phyloP scores from a whole-genome alignment of 1,139 yeast species.

The Pichia cactophila region DNA sequence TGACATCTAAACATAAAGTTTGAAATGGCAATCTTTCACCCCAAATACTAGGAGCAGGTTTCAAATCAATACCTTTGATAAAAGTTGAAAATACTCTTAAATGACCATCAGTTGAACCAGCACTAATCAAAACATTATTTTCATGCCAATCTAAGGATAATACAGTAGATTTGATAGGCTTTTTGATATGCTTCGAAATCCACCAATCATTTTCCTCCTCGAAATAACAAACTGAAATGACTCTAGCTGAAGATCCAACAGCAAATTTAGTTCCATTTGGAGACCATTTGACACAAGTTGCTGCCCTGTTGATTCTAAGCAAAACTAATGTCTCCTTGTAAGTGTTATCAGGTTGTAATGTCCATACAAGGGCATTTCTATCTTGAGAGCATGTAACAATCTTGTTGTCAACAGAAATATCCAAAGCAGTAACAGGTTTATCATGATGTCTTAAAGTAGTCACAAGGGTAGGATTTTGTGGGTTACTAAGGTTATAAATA shows the following conservation, averaged over 20 bases:
- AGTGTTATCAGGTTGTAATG: constrained; percentile 48
- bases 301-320: constrained; percentile 88
- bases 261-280: constrained; percentile 92
- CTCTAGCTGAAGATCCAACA: constrained; percentile 92
- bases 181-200: constrained; percentile 95
- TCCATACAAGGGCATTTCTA: constrained; percentile 97
- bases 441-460: constrained; percentile 78
- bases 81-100: constrained; percentile 91
- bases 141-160: constrained; percentile 91
- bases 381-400: constrained; percentile 97
- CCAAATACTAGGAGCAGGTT: constrained; percentile 81
- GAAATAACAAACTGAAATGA: constrained; percentile 91
- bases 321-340: constrained; percentile 87
- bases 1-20: constrained; percentile 80
- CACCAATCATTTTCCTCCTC: constrained; percentile 99
- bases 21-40: constrained; percentile 95
- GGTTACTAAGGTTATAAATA: constrained; percentile 49
- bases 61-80: constrained; percentile 80
- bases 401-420: constrained; percentile 80
- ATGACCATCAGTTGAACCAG: constrained; percentile 94
- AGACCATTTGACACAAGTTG: constrained; percentile 90
- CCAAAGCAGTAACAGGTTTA: constrained; percentile 91
- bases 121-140: constrained; percentile 78
- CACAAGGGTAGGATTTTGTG: constrained; percentile 41
- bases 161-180: constrained; percentile 84